Evolutionary conservation across 2,329 filamentous ascomycete genomes (phyloP), one percentile per base, ranked within the genome.

Genomic region (Penicillium vulpinum): DNA sequence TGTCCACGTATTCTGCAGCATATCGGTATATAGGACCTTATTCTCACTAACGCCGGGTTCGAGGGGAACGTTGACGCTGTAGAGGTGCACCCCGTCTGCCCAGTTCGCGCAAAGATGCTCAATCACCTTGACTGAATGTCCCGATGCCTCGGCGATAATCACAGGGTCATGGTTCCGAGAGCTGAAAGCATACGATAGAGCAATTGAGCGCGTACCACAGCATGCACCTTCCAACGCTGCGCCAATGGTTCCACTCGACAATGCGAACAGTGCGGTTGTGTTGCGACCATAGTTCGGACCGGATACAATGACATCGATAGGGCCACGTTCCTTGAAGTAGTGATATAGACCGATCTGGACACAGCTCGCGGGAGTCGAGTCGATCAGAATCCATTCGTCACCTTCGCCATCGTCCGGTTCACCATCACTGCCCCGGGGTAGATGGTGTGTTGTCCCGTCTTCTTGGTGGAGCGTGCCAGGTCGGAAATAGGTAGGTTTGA

Each of bases 1-100:
- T 21, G 80, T 81, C 94, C 94, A 99, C 70, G 88, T 87, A 73
- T 97, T 99, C 76, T 96, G 91, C 68, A 97, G 77, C 83, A 97
- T 89, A 59, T 85, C 79, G 2, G 94, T 93, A 78, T 87, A 96
- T n/a, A 94, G 68, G 4, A 92, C 86, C 76, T 90, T 91, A 52
- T 83, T 82, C 18, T 78, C 72, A 64, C 88, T 88, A 1, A 97
- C 85, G 7, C 86, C 88, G 58, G 90, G 87, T 15, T 94, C 82
- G 11, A 97, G 79, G 21, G 94, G 93, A 9, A 97, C 88, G 70
- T 97, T 97, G 65, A 97, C 87, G 46, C 84, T 89, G 74, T 96
- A 97, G n/a, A 97, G 77, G 70, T 96, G 91, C 5, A 90, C 87
- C 50, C 86, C 87, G 33, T 79, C 76, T 0, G 80, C 84, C 89